Conservation (phyloP, 2,329 filamentous ascomycete genomes). For the Fusarium sacchari region DNA sequence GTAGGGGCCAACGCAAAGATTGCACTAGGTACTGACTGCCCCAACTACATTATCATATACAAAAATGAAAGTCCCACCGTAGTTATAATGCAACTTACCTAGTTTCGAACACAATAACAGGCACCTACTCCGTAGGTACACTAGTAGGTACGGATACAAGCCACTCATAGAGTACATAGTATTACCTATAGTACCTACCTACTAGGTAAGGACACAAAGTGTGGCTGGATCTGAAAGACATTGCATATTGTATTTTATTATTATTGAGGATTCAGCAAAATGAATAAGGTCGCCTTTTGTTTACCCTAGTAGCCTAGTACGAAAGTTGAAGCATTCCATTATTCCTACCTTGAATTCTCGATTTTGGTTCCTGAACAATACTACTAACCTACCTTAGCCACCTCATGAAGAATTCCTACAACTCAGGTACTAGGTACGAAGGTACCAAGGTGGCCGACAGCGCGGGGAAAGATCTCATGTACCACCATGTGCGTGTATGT, state of each 20-base stretch:
- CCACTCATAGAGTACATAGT: too few relatives aligned
- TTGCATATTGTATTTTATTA: too few relatives aligned
- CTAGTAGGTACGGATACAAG: too few relatives aligned
- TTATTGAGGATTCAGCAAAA: not conserved
- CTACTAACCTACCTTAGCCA: too few relatives aligned
- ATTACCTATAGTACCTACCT: too few relatives aligned
- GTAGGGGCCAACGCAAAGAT: too few relatives aligned
- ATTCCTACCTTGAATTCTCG: not conserved
- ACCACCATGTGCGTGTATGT: not conserved
- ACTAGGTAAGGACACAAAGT: not conserved
- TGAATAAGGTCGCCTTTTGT: not conserved
- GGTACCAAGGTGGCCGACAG: not conserved
- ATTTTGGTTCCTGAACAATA: constrained; percentile 26
- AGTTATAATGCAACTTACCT: too few relatives aligned
- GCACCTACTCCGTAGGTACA: too few relatives aligned
- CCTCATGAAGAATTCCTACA: constrained; percentile 18
- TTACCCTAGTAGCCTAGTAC: not conserved
- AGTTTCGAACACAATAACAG: not conserved
- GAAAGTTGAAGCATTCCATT: not conserved
- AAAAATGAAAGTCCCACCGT: not conserved
- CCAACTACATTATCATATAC: not conserved
- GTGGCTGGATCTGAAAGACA: not conserved
- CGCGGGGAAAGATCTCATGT: constrained; percentile 10
- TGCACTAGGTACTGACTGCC: not conserved
- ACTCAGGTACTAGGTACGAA: not conserved